Percentiles rank a stretch among this genome's conserved stretches.
These are phyloP conservation scores for Jamesozyma hellenica DNA, from an alignment of 805 yeast species.

Conservation along the genomic window DNA sequence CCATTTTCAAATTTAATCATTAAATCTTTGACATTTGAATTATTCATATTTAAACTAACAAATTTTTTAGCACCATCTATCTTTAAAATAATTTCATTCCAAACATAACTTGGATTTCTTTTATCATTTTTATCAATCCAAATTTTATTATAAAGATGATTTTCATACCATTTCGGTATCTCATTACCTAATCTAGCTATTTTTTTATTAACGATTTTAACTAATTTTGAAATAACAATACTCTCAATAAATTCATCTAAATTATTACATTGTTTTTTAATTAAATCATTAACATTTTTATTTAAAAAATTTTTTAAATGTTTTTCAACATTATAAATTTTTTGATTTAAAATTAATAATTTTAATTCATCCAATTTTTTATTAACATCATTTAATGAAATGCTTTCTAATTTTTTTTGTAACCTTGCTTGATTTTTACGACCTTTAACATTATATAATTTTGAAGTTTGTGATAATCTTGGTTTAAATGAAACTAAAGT, in stretches of 20 bases:
- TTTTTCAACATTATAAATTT: constrained; percentile 21
- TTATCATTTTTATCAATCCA: constrained; percentile 25
- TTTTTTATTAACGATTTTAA: constrained; percentile 17
- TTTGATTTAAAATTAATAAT: constrained; percentile 20
- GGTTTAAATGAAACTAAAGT: constrained; percentile 24
- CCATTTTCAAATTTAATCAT: constrained; percentile 33
- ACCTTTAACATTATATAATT: constrained; percentile 26
- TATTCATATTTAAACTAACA: constrained; percentile 36
- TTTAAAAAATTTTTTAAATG: constrained; percentile 10
- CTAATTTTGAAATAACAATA: constrained; percentile 20
- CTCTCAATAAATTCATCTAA: constrained; percentile 15
- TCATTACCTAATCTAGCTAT: constrained; percentile 9
- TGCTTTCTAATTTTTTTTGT: constrained; percentile 11
- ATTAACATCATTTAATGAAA: constrained; percentile 9
- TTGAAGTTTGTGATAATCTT: constrained; percentile 23
- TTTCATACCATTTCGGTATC: constrained; percentile 20
- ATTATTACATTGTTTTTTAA: constrained; percentile 3
- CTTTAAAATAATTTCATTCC: constrained; percentile 26
- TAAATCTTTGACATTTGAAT: constrained; percentile 39
- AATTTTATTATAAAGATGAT: constrained; percentile 20
- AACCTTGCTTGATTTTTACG: constrained; percentile 23
- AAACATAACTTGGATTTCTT: constrained; percentile 39
- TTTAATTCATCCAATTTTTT: constrained; percentile 14
- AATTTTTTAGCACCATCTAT: constrained; percentile 19
- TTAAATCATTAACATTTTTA: constrained; percentile 8